Evolutionary conservation across 148 eudicot species (phyloP).

Genomic region (Simmondsia chinensis): DNA sequence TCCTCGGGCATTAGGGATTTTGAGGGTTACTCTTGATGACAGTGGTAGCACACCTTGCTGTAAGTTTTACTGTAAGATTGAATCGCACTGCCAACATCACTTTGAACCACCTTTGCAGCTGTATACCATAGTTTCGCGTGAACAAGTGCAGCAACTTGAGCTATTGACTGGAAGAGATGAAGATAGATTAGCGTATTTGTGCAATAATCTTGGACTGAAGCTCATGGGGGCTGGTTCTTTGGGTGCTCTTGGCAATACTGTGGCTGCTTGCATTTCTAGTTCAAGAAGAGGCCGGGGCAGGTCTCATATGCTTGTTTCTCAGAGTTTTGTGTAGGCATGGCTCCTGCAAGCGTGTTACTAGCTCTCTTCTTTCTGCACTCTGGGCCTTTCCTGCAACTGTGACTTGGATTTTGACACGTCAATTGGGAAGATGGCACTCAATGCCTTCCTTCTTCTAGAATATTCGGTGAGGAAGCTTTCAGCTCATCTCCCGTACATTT

Average conservation of each 20-base stretch:
- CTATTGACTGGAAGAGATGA: slow-evolving; percentile 39
- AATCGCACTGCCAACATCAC: slow-evolving; percentile 18
- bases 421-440: too few species aligned
- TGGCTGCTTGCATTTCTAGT: slow-evolving; percentile 34
- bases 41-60: slow-evolving; percentile 14
- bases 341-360: too few species aligned
- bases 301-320: slow-evolving; percentile 14
- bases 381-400: neutral
- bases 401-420: slow-evolving; percentile 10
- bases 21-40: slow-evolving; percentile 42
- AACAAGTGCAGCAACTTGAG: slow-evolving; percentile 59
- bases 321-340: too few species aligned
- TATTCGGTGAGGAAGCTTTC: slow-evolving; percentile 6
- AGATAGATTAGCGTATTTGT: slow-evolving; percentile 36
- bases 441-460: neutral
- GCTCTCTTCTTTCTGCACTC: too few species aligned
- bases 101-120: slow-evolving; percentile 40
- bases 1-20: slow-evolving; percentile 42
- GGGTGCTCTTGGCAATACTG: slow-evolving; percentile 30
- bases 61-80: slow-evolving; percentile 18
- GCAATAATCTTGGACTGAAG: slow-evolving; percentile 54
- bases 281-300: slow-evolving; percentile 59
- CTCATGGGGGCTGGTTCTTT: slow-evolving; percentile 55
- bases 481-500: too few species aligned
- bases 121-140: slow-evolving; percentile 50